Percentiles rank a stretch among this genome's conserved stretches.
Evolutionary conservation across 208 protist genomes (phyloP).

Genomic region (Vickermania spadyakhi): DNA sequence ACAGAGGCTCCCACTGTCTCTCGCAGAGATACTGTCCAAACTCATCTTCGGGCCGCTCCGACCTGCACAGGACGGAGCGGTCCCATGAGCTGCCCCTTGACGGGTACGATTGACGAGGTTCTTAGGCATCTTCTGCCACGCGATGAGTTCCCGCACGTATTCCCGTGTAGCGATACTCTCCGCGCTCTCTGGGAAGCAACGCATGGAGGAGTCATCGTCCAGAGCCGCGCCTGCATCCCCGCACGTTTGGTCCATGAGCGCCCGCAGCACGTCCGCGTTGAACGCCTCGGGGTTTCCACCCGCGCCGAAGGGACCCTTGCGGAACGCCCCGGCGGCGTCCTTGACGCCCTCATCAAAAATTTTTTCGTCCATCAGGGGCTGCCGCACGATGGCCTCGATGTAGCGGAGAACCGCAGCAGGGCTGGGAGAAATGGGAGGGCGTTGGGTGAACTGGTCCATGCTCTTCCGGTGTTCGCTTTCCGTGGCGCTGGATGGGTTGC

Average conservation of each 20-base stretch:
- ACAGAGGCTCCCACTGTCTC: background rate
- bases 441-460: background rate
- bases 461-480: background rate
- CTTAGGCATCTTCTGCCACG: background rate
- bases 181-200: background rate
- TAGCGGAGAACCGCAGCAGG: background rate
- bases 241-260: background rate
- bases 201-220: background rate
- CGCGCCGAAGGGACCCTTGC: background rate
- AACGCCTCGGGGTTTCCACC: background rate
- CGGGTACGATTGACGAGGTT: background rate
- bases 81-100: background rate
- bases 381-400: background rate
- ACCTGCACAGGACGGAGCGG: no score
- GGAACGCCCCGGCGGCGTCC: background rate
- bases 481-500: background rate
- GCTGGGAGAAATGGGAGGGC: background rate
- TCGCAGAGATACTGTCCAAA: no score
- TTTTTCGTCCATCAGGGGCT: background rate
- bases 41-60: no score
- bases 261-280: background rate
- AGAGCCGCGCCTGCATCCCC: background rate
- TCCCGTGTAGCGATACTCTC: background rate
- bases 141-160: background rate
- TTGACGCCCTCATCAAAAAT: background rate